Conservation (phyloP, 257 asterid species). For the Jaltomata sinuosa region DNA sequence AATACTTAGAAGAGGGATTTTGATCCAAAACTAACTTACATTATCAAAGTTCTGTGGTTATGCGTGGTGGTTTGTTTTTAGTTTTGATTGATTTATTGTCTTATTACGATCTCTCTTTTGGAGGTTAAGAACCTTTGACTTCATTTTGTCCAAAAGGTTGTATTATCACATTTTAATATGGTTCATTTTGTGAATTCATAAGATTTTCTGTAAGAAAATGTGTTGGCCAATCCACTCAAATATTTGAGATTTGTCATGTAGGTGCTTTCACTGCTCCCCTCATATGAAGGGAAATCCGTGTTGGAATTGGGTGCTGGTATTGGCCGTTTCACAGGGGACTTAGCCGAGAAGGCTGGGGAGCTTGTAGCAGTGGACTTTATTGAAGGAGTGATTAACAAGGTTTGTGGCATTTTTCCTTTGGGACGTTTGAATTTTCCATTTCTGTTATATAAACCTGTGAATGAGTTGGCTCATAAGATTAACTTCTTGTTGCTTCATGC, state of each 20-base stretch:
- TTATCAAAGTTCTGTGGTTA: background rate
- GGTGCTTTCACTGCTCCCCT: slow-evolving; percentile 86
- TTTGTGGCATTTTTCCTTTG: slow-evolving; percentile 5
- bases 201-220: background rate
- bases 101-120: background rate
- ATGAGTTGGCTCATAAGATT: background rate
- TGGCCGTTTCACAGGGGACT: slow-evolving; percentile 91
- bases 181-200: background rate
- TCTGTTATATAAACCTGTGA: background rate
- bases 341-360: slow-evolving; percentile 62
- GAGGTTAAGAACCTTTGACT: background rate
- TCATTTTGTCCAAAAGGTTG: background rate
- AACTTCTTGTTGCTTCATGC: background rate
- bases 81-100: background rate
- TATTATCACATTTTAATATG: background rate
- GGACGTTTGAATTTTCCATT: background rate
- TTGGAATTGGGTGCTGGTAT: slow-evolving; percentile 99
- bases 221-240: background rate
- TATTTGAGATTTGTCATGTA: slow-evolving; percentile 3
- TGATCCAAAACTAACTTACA: background rate
- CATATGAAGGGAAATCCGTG: slow-evolving; percentile 70
- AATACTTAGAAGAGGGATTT: background rate
- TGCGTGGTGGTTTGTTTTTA: background rate
- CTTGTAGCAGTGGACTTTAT: slow-evolving; percentile 78
- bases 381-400: slow-evolving; percentile 72